phyloP scores from a whole-genome alignment of 768 basidiomycete species.

The Rhizopogon sp. region DNA sequence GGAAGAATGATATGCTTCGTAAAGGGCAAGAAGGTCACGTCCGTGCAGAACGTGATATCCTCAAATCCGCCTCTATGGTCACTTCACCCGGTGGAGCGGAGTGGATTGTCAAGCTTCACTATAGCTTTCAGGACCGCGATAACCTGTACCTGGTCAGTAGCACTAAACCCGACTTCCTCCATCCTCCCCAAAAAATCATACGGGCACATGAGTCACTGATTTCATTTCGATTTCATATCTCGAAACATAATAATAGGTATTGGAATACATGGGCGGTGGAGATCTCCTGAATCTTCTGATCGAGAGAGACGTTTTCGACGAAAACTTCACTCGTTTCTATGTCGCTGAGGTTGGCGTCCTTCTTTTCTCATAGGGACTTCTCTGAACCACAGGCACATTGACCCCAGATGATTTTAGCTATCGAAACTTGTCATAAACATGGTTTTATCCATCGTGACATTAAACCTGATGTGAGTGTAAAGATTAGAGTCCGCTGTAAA shows the following conservation, averaged over 20 bases:
- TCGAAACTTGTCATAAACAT: conserved; percentile 89
- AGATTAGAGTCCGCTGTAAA: conserved; percentile 22
- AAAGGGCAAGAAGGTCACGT: conserved; percentile 98
- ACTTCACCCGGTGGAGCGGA: conserved; percentile 71
- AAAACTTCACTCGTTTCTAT: conserved; percentile 91
- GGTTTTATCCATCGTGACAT: conserved; percentile 99
- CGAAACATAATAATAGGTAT: conserved; percentile 48
- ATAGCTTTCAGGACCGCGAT: conserved; percentile 94
- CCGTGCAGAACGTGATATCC: conserved; percentile 89
- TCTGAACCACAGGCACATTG: conserved; percentile 20
- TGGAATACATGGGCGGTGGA: conserved; percentile 95
- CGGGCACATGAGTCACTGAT: conserved; percentile 31
- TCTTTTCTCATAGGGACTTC: conserved; percentile 14
- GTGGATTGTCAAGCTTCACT: conserved; percentile 92
- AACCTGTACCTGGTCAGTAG: conserved; percentile 85
- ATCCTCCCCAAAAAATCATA: conserved; percentile 13
- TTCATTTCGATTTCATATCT: conserved; percentile 54
- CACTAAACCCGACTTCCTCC: conserved; percentile 25
- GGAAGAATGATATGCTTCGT: conserved; percentile 89
- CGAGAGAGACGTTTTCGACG: conserved; percentile 85
- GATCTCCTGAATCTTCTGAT: conserved; percentile 95
- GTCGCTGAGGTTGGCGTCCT: conserved; percentile 70
- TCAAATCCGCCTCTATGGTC: conserved; percentile 84
- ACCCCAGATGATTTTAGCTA: conserved; percentile 84
- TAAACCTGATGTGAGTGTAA: conserved; percentile 75